Conservation (phyloP, 2,329 filamentous ascomycete species). For the Calonectria honghensis region DNA sequence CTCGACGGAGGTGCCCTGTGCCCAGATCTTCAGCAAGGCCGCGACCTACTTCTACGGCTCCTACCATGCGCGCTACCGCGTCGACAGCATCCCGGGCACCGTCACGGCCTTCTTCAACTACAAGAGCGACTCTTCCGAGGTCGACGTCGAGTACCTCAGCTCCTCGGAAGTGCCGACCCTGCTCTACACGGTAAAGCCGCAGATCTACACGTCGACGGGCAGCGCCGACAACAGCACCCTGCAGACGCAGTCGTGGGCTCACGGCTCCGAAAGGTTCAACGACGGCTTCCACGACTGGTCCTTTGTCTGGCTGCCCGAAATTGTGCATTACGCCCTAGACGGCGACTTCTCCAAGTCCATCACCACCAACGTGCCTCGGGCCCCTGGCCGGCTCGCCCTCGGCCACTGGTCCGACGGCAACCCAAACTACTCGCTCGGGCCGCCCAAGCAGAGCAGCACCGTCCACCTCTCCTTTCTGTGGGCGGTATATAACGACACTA, state of each 20-base stretch:
- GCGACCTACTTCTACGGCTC: slow-evolving; percentile 11
- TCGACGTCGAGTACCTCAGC: slow-evolving; percentile 31
- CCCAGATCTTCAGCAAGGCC: background rate
- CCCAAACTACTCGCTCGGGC: slow-evolving; percentile 9
- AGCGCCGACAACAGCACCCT: slow-evolving; percentile 4
- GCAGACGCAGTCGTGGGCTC: background rate
- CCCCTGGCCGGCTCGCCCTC: background rate
- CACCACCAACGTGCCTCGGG: background rate
- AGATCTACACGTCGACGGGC: slow-evolving; percentile 1
- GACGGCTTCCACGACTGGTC: slow-evolving; percentile 2
- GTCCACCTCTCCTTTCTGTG: background rate
- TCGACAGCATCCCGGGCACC: slow-evolving; percentile 6
- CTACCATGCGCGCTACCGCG: background rate
- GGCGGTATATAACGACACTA: slow-evolving; percentile 10
- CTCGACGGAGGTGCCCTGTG: slow-evolving; percentile 14
- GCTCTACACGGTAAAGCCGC: slow-evolving; percentile 8
- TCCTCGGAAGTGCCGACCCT: slow-evolving; percentile 6
- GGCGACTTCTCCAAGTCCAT: background rate
- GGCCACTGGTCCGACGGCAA: slow-evolving; percentile 14
- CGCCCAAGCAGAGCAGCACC: background rate
- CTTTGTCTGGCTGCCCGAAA: slow-evolving; percentile 2
- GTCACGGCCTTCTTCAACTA: slow-evolving; percentile 31
- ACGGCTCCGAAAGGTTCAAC: background rate
- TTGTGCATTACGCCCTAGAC: background rate
- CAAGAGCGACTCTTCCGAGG: slow-evolving; percentile 23